Conservation (phyloP, 75 land plant species). For the Pinus tabuliformis region DNA sequence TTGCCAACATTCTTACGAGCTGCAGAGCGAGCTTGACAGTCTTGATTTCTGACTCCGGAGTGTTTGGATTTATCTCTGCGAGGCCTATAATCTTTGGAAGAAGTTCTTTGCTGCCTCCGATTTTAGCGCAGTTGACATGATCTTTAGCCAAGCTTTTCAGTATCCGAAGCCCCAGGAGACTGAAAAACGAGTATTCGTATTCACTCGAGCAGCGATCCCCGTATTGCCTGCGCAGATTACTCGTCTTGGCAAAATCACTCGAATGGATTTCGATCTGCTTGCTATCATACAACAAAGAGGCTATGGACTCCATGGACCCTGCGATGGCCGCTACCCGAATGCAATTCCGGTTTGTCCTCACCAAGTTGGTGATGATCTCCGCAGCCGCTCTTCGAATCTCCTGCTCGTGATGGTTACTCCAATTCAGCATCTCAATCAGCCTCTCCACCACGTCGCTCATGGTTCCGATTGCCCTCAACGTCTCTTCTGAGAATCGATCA, state of each 20-base stretch:
- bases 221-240: constrained; percentile 27
- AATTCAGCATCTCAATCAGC: constrained; percentile 83
- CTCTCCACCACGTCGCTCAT: constrained; percentile 53
- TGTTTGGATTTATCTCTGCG: constrained; percentile 17
- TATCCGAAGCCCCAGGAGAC: constrained; percentile 17
- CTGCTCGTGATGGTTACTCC: constrained; percentile 64
- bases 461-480: constrained; percentile 70
- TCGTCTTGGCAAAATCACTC: constrained; percentile 27
- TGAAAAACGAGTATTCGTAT: constrained; percentile 6
- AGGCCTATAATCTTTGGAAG: constrained; percentile 37
- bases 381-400: constrained; percentile 62
- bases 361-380: constrained; percentile 43
- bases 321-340: constrained; percentile 43
- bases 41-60: constrained; percentile 30
- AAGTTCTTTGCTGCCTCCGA: neutral
- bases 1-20: constrained; percentile 59
- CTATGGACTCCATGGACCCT: constrained; percentile 69
- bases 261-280: neutral
- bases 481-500: constrained; percentile 32
- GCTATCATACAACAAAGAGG: constrained; percentile 43
- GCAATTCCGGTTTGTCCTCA: constrained; percentile 47
- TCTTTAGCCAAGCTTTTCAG: constrained; percentile 8
- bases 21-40: constrained; percentile 52
- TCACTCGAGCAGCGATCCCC: neutral
- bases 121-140: too few species aligned